A percentile compares a stretch with the other conserved stretches of the same genome.
Evolutionary conservation across 768 basidiomycete genomes (phyloP).

Genomic region (Lactarius hatsudake): DNA sequence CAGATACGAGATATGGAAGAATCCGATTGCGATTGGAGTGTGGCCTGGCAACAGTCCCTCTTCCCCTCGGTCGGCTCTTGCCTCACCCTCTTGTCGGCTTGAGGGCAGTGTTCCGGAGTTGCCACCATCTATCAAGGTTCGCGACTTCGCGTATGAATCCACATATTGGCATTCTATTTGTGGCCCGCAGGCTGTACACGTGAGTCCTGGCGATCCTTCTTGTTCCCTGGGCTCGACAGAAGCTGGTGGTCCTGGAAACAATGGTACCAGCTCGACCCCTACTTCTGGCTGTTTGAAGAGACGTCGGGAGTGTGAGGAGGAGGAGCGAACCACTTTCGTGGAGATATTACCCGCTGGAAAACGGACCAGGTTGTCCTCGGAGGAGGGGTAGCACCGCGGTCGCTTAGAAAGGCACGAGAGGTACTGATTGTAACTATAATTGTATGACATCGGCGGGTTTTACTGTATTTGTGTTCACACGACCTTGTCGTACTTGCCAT

Average conservation of each 20-base stretch:
- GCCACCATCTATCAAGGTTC: conserved; percentile 26
- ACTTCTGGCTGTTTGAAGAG: neutral
- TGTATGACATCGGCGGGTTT: neutral
- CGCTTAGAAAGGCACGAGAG: neutral
- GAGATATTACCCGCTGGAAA: conserved; percentile 5
- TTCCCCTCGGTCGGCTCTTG: conserved; percentile 15
- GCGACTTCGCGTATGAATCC: conserved; percentile 33
- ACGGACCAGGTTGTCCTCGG: conserved; percentile 1
- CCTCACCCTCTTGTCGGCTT: neutral
- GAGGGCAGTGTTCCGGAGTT: neutral
- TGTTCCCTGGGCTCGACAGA: neutral
- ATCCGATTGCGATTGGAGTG: conserved; percentile 21
- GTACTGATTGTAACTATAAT: neutral
- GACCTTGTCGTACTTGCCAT: neutral
- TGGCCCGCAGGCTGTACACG: neutral
- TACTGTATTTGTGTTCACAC: neutral
- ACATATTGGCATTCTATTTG: conserved; percentile 18
- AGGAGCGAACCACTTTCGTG: neutral
- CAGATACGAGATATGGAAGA: conserved; percentile 20
- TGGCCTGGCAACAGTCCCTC: conserved; percentile 5
- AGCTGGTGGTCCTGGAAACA: neutral
- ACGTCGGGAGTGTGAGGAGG: neutral
- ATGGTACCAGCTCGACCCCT: neutral
- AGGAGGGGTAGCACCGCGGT: neutral
- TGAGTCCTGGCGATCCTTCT: neutral